Evolutionary conservation across 1,284 basidiomycete genomes (phyloP).

Genomic region (Trichosporon sp.): DNA sequence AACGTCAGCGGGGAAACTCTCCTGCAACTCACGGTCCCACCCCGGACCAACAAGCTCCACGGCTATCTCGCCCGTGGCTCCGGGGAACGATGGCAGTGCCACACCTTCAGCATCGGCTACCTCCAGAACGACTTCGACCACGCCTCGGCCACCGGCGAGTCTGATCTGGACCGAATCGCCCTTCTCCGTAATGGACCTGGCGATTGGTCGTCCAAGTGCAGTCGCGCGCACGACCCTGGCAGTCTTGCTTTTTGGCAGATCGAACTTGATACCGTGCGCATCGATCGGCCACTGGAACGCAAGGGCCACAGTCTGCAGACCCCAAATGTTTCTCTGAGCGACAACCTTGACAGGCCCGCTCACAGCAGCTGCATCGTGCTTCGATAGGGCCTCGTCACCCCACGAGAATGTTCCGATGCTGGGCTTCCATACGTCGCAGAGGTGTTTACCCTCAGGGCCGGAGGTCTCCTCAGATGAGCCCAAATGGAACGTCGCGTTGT

Average conservation of each 20-base stretch:
- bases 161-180: neutral
- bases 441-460: neutral
- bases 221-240: slow-evolving; percentile 24
- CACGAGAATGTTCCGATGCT: slow-evolving; percentile 23
- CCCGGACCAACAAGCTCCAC: slow-evolving; percentile 30
- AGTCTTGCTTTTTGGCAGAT: neutral
- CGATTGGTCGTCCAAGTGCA: slow-evolving; percentile 10
- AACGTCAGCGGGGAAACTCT: slow-evolving; percentile 1
- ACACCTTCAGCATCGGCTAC: slow-evolving; percentile 19
- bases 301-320: slow-evolving; percentile 19
- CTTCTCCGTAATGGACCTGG: neutral
- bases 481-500: neutral
- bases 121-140: slow-evolving; percentile 28
- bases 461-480: neutral
- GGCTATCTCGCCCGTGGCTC: slow-evolving; percentile 17
- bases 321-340: slow-evolving; percentile 27
- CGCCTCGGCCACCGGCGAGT: slow-evolving; percentile 14
- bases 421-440: slow-evolving; percentile 6
- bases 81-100: slow-evolving; percentile 24
- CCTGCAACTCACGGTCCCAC: slow-evolving; percentile 31
- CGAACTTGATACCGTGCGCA: slow-evolving; percentile 24
- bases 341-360: slow-evolving; percentile 26
- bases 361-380: slow-evolving; percentile 6
- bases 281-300: slow-evolving; percentile 27
- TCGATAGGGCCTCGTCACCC: slow-evolving; percentile 16